These are phyloP conservation scores for Eutypa lata DNA, from an alignment of 2,329 filamentous ascomycete species.

Conservation along the genomic window DNA sequence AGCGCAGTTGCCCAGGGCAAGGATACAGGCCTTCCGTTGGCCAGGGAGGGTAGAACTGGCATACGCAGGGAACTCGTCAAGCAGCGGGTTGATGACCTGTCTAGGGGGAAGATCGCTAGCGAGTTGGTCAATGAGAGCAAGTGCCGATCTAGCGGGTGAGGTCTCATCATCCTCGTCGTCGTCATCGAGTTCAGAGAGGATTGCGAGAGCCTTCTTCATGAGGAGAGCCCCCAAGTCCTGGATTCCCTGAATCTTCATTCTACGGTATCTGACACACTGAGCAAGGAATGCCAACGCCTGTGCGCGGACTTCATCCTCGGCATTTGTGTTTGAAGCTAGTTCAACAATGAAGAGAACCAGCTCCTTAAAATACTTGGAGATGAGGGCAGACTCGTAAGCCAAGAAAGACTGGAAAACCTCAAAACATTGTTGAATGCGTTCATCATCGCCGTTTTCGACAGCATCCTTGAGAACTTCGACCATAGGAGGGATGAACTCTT, in stretches of 20 bases:
- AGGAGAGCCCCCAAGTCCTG: conserved; percentile 80
- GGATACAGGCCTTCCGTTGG: conserved; percentile 83
- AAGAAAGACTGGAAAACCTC: conserved; percentile 97
- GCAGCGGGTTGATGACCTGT: conserved; percentile 88
- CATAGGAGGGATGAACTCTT: conserved; percentile 80
- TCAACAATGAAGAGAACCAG: conserved; percentile 93
- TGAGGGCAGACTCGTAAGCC: conserved; percentile 79
- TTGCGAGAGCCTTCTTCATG: conserved; percentile 82
- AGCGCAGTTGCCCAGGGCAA: conserved; percentile 89
- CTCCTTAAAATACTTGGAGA: conserved; percentile 84
- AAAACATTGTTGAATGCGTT: conserved; percentile 84
- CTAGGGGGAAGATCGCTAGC: conserved; percentile 85
- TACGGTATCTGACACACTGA: conserved; percentile 86
- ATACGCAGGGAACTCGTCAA: conserved; percentile 81
- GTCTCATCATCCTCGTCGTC: conserved; percentile 79
- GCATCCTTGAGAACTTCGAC: conserved; percentile 84
- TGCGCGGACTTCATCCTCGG: conserved; percentile 80
- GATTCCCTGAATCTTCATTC: conserved; percentile 91
- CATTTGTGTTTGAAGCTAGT: conserved; percentile 70
- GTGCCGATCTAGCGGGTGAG: conserved; percentile 79
- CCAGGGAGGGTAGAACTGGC: conserved; percentile 71
- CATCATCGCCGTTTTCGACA: conserved; percentile 77
- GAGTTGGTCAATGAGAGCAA: conserved; percentile 85
- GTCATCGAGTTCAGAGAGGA: conserved; percentile 82
- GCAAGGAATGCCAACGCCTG: conserved; percentile 94